Percentiles rank a stretch among this genome's conserved stretches.
These are phyloP conservation scores for Boletus edulis DNA, from an alignment of 768 basidiomycete species.

Conservation along the genomic window DNA sequence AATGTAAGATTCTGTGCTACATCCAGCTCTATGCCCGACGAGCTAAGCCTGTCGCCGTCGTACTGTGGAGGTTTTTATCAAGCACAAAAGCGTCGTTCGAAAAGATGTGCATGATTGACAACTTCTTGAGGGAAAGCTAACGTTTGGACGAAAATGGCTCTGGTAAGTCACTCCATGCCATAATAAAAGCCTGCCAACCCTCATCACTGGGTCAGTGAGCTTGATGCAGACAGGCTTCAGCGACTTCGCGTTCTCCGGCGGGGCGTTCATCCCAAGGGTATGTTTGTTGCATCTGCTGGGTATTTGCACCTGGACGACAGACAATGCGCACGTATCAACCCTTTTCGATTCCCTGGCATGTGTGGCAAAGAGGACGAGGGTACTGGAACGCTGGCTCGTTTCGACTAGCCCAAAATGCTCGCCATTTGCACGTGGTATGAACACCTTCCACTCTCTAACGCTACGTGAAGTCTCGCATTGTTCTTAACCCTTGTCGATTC, in stretches of 20 bases:
- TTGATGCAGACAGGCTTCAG: neutral
- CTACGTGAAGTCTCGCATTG: no score
- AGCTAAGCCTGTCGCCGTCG: no score
- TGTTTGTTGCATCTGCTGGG: no score
- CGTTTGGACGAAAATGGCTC: neutral
- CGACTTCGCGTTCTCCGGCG: neutral
- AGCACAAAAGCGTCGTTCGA: neutral
- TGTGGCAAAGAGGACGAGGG: no score
- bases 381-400: no score
- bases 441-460: no score
- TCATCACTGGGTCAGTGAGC: neutral
- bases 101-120: neutral
- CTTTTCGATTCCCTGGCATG: no score
- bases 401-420: no score
- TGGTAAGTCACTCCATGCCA: neutral
- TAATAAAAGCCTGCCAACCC: neutral
- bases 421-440: no score
- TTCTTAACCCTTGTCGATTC: no score
- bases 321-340: no score
- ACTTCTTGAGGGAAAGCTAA: neutral
- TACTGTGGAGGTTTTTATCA: neutral
- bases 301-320: no score
- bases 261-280: neutral
- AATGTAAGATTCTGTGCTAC: neutral
- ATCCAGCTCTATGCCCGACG: neutral